These are phyloP conservation scores for Yamadazyma atlantica DNA, from an alignment of 1,139 yeast species.

Conservation along the genomic window DNA sequence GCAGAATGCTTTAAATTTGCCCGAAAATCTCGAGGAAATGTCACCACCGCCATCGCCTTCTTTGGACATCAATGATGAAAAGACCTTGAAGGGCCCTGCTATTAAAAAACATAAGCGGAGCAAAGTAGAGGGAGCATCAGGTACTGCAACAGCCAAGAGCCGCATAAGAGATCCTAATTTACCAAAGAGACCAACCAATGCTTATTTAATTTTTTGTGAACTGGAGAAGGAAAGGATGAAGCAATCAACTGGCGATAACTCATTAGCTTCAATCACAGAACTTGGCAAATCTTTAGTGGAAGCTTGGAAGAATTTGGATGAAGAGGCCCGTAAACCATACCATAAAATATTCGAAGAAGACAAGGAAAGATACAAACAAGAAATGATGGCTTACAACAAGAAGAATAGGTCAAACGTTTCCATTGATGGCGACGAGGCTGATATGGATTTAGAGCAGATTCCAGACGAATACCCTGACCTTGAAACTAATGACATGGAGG, in stretches of 20 bases:
- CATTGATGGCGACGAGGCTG: slow-evolving; percentile 10
- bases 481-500: slow-evolving; percentile 18
- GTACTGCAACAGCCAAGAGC: slow-evolving; percentile 14
- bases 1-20: slow-evolving; percentile 42
- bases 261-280: slow-evolving; percentile 25
- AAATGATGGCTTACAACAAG: slow-evolving; percentile 64
- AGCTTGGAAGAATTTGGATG: slow-evolving; percentile 77
- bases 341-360: slow-evolving; percentile 79
- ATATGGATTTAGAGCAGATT: slow-evolving; percentile 5
- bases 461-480: slow-evolving; percentile 8
- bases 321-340: slow-evolving; percentile 72
- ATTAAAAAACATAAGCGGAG: slow-evolving; percentile 17
- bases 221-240: slow-evolving; percentile 74
- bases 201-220: slow-evolving; percentile 85
- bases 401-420: slow-evolving; percentile 21
- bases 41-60: slow-evolving; percentile 44
- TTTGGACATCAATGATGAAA: slow-evolving; percentile 31
- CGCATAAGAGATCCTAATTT: slow-evolving; percentile 70
- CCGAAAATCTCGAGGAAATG: slow-evolving; percentile 41
- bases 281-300: slow-evolving; percentile 70
- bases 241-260: slow-evolving; percentile 21
- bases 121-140: slow-evolving; percentile 14
- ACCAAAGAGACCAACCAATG: slow-evolving; percentile 89
- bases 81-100: slow-evolving; percentile 16
- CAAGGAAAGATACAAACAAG: slow-evolving; percentile 69